Evolutionary conservation across 805 yeast genomes (phyloP).

Genomic region (Candida lessepsii): DNA sequence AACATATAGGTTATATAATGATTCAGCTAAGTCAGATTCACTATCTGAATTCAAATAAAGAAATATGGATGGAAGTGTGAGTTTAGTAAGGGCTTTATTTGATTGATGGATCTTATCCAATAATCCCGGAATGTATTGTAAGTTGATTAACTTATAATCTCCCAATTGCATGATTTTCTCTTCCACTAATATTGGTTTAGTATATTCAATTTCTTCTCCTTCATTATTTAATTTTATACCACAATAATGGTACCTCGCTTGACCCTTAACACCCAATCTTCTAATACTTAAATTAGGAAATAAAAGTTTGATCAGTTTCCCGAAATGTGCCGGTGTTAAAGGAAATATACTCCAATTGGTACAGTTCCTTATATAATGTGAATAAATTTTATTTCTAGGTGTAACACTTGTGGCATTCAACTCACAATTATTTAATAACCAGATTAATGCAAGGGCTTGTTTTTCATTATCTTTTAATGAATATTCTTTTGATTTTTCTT

Average conservation of each 20-base stretch:
- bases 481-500: slow-evolving; percentile 8
- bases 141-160: background rate
- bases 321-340: slow-evolving; percentile 74
- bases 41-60: slow-evolving; percentile 43
- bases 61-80: slow-evolving; percentile 37
- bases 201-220: slow-evolving; percentile 3
- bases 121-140: slow-evolving; percentile 30
- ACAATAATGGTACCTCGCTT: slow-evolving; percentile 82
- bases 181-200: background rate
- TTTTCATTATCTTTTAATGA: slow-evolving; percentile 53
- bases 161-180: background rate
- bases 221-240: slow-evolving; percentile 45
- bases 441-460: slow-evolving; percentile 79
- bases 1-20: slow-evolving; percentile 60
- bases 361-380: slow-evolving; percentile 40
- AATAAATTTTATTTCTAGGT: slow-evolving; percentile 43
- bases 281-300: slow-evolving; percentile 71
- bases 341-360: slow-evolving; percentile 49
- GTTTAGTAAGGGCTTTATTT: slow-evolving; percentile 15
- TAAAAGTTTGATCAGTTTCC: slow-evolving; percentile 63
- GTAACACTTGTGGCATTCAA: slow-evolving; percentile 39
- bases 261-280: slow-evolving; percentile 78
- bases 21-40: slow-evolving; percentile 59
- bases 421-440: slow-evolving; percentile 73
- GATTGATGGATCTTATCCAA: slow-evolving; percentile 22